Evolutionary conservation across 179 eudicot species (phyloP), one percentile per base, ranked within the genome.

Genomic region (Spinacia oleracea): DNA sequence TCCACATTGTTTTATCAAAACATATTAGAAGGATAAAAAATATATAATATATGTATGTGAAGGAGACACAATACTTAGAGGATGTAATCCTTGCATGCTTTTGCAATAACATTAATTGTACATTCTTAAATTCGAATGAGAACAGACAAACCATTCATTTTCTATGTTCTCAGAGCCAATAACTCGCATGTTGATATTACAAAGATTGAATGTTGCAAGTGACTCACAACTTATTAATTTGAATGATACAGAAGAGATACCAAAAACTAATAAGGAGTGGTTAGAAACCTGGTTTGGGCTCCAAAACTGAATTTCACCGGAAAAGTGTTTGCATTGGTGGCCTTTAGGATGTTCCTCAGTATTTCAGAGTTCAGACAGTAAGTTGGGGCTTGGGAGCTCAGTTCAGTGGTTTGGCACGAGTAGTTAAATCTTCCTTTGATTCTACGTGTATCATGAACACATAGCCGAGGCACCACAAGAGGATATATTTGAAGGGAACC

Each of bases 401-500:
- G 78, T 79, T 83, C 55, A 85, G 75, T 27, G 92, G 90, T 81
- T 89, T 93, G 75, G 96, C 97, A 53, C 96, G 98, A 82, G 97
- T 88, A 16, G 89, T 64, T 40, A 94, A 89, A 86, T 96, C 96
- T 83, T 96, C 99, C 16, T 88, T 81, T 0, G 96, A 93, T 81
- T 96, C 98, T 15, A 96, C 78, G 10, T 75, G 76, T 51, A 93
- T 96, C 96, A 93, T 96, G 80, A 91, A 91, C 9, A 87, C 66
- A 71, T 96, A 93, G 27, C 98, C 98, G 32, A 96, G 77, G 55
- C 89, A 81, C 98, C 98, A 96, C 35, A 91, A 74, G 71, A 91
- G 82, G 81, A 96, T 89, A 86, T 93, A 92, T 12, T 81, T 72
- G 80, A 88, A 89, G 35, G 99, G 99, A 32, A 93, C 91, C 99